Evolutionary conservation across 371 early-diverging fungal species (phyloP), one percentile per base, ranked within the genome.

Genomic region (Mucor circinelloides): DNA sequence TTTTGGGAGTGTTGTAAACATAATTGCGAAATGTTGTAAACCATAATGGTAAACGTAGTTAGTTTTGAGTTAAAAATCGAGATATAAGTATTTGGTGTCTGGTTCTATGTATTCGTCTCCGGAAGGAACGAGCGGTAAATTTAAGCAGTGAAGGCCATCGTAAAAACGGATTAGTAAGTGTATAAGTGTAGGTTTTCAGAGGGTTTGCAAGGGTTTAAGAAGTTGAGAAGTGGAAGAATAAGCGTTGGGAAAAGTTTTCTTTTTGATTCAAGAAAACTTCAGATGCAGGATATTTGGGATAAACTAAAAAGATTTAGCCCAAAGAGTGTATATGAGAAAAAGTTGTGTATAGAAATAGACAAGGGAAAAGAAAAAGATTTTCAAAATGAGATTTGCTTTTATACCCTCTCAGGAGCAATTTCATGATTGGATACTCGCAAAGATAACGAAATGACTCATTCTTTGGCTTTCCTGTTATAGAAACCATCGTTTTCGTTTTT

Each of bases 71-170:
- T 44, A 44, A 50, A 46, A 67, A 67, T 54, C 67, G 67, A 60
- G 54, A 59, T 58, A 59, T 44, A 42, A 31, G 48, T 54, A 66
- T 66, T 28, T 58, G 46, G 38, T 57, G 50, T 63, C 38, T 55
- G 55, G 42, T 57, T 61, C 40, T 55, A 38, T 28, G 60, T 59
- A 63, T 52, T 67, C 63, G 67, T 68, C 50, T 50, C 64, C 60
- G 25, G 32, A 60, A 38, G 60, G 66, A 63, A 65, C 62, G 64
- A 32, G 46, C 50, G 44, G 40, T 8, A n/a, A 64, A 70, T 58
- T 73, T 74, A 74, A 70, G 74, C 74, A 31, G 70, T 74, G 74
- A 59, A 70, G 58, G 68, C 64, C 70, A 70, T 70, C 38, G 60
- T 66, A 48, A 55, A 36, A 46, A 63, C 44, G 60, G 58, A 46